Conservation (phyloP, 2,329 filamentous ascomycete genomes). For the Pezicula radicicola region DNA sequence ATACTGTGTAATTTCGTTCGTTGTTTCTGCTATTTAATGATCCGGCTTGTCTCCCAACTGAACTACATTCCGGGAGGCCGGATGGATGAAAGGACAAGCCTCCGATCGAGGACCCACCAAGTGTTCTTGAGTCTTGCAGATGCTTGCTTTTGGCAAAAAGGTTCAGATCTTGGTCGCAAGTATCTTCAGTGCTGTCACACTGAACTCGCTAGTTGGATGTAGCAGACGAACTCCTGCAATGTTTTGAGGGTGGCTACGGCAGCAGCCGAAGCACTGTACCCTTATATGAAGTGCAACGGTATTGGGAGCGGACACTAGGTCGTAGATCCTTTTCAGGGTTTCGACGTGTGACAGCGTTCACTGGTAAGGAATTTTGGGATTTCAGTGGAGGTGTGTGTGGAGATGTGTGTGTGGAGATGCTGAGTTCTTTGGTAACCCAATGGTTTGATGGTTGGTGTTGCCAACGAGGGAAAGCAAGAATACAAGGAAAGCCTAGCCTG, state of each 20-base stretch:
- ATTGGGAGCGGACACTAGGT: constrained; percentile 9
- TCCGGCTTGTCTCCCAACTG: background rate
- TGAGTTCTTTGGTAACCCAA: constrained; percentile 5
- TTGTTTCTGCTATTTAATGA: background rate
- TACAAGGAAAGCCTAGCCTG: too few species aligned
- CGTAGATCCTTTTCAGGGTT: constrained; percentile 13
- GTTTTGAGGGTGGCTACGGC: constrained; percentile 1
- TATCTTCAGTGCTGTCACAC: background rate
- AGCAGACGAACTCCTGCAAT: background rate
- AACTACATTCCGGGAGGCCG: background rate
- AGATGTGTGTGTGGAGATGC: too few species aligned
- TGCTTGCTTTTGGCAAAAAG: too few species aligned
- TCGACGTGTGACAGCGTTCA: constrained; percentile 11
- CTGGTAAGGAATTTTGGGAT: constrained; percentile 7
- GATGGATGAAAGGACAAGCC: too few species aligned
- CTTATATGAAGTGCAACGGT: constrained; percentile 8
- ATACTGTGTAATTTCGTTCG: constrained; percentile 9
- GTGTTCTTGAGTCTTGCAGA: too few species aligned
- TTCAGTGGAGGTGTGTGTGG: constrained; percentile 8
- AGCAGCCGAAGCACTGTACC: constrained; percentile 2
- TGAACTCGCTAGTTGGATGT: background rate
- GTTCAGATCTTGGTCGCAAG: too few species aligned
- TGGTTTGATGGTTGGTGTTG: background rate
- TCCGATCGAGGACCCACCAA: too few species aligned
- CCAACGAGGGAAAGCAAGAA: too few species aligned